Conservation (phyloP, 768 basidiomycete species). For the Plicaturopsis crispa region DNA sequence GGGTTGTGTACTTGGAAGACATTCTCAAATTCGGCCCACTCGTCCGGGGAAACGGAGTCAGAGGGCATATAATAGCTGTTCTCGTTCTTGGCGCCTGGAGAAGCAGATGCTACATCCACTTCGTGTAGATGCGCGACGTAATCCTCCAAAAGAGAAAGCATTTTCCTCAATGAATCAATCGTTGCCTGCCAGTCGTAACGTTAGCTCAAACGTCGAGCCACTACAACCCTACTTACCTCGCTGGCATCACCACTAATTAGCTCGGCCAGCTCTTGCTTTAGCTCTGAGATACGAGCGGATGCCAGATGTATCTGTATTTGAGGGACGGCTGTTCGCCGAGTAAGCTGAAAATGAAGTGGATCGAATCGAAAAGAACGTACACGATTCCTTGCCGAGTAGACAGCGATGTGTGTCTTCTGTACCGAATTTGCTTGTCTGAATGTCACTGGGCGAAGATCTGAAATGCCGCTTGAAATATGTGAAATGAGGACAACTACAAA, state of each 20-base stretch:
- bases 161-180: slow-evolving; percentile 27
- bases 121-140: slow-evolving; percentile 50
- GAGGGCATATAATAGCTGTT: slow-evolving; percentile 60
- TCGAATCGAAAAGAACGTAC: slow-evolving; percentile 30
- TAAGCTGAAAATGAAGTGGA: not conserved
- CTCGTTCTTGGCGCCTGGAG: slow-evolving; percentile 21
- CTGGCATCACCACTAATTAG: too few relatives aligned
- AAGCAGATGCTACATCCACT: slow-evolving; percentile 29
- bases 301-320: slow-evolving; percentile 61
- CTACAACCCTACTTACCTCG: too few relatives aligned
- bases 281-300: slow-evolving; percentile 41
- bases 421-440: slow-evolving; percentile 72
- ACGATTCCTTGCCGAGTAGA: slow-evolving; percentile 62
- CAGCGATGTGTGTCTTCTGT: slow-evolving; percentile 79
- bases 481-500: slow-evolving; percentile 80
- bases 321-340: slow-evolving; percentile 40
- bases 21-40: slow-evolving; percentile 81
- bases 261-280: slow-evolving; percentile 23
- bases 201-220: too few relatives aligned
- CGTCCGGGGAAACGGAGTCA: slow-evolving; percentile 57
- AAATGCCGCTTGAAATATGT: slow-evolving; percentile 68
- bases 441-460: slow-evolving; percentile 28
- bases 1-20: slow-evolving; percentile 90
- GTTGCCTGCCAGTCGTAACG: too few relatives aligned
- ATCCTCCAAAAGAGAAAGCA: slow-evolving; percentile 51